Conservation (phyloP, 2,329 filamentous ascomycete species). For the Hortaea sp. region DNA sequence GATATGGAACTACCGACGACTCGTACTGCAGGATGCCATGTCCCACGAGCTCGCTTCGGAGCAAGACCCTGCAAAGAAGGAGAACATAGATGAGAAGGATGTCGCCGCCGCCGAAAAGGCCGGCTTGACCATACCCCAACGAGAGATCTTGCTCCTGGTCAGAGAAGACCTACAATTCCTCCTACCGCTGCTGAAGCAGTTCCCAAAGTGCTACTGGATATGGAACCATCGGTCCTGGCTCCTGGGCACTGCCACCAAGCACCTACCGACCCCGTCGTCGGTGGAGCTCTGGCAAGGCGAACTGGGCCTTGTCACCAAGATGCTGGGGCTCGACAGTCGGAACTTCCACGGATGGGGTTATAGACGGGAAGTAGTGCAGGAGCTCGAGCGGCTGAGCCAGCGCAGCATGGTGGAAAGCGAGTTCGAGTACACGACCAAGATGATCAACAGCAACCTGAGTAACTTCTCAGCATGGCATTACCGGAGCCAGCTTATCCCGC, state of each 20-base stretch:
- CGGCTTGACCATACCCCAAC: slow-evolving; percentile 21
- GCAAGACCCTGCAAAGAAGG: background rate
- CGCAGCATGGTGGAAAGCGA: slow-evolving; percentile 60
- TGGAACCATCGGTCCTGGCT: slow-evolving; percentile 94
- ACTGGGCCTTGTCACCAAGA: slow-evolving; percentile 71
- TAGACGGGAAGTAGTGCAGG: slow-evolving; percentile 64
- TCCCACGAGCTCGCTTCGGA: slow-evolving; percentile 30
- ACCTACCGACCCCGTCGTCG: slow-evolving; percentile 48
- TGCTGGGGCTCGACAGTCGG: slow-evolving; percentile 74
- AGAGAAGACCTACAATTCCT: slow-evolving; percentile 70
- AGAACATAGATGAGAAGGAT: slow-evolving; percentile 8
- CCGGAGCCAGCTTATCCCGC: slow-evolving; percentile 71
- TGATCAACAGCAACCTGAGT: slow-evolving; percentile 74
- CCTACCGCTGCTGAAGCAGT: slow-evolving; percentile 71
- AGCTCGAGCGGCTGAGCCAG: slow-evolving; percentile 52
- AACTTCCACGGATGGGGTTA: slow-evolving; percentile 99
- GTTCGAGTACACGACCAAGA: slow-evolving; percentile 81
- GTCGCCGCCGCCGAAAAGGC: slow-evolving; percentile 16
- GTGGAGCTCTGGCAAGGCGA: slow-evolving; percentile 73
- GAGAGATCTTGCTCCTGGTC: slow-evolving; percentile 45
- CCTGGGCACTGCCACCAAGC: slow-evolving; percentile 57
- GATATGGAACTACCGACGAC: slow-evolving; percentile 79
- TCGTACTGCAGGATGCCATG: slow-evolving; percentile 55
- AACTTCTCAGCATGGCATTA: slow-evolving; percentile 98
- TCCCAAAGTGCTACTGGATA: slow-evolving; percentile 98